These are phyloP conservation scores for Phanerodontia chrysosporium DNA, from an alignment of 768 basidiomycete genomes.

Conservation along the genomic window DNA sequence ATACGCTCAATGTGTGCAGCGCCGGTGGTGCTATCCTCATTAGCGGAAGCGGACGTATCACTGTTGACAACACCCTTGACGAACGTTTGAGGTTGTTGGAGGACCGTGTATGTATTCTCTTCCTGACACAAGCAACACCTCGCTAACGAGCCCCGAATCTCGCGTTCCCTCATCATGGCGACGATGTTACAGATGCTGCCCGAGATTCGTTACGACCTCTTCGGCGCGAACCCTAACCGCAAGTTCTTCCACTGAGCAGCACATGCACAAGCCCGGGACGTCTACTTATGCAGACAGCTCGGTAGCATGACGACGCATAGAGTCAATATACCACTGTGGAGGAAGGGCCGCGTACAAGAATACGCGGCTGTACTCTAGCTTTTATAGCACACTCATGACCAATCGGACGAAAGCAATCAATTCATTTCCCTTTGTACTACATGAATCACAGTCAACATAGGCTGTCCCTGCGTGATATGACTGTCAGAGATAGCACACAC, in stretches of 20 bases:
- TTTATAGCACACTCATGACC: neutral
- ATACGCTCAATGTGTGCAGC: slow-evolving; percentile 31
- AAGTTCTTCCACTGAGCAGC: slow-evolving; percentile 71
- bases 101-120: slow-evolving; percentile 64
- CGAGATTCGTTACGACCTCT: slow-evolving; percentile 85
- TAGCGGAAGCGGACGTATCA: slow-evolving; percentile 73
- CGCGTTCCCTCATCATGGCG: neutral
- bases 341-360: neutral
- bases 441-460: neutral
- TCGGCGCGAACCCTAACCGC: slow-evolving; percentile 87
- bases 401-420: neutral
- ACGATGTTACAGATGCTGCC: slow-evolving; percentile 86
- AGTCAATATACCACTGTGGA: neutral
- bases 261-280: neutral
- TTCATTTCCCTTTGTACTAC: neutral
- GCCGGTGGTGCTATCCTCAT: slow-evolving; percentile 83
- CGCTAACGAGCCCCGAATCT: neutral
- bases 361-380: neutral
- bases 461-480: too few relatives aligned
- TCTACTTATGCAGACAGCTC: neutral
- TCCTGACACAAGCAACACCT: neutral
- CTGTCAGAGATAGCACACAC: too few relatives aligned
- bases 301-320: neutral
- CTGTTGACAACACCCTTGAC: slow-evolving; percentile 91
- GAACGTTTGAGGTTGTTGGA: slow-evolving; percentile 86